Percentiles rank a stretch among this genome's conserved stretches.
These are phyloP conservation scores for Xylaria sp. DNA, from an alignment of 2,329 filamentous ascomycete genomes.

Conservation along the genomic window DNA sequence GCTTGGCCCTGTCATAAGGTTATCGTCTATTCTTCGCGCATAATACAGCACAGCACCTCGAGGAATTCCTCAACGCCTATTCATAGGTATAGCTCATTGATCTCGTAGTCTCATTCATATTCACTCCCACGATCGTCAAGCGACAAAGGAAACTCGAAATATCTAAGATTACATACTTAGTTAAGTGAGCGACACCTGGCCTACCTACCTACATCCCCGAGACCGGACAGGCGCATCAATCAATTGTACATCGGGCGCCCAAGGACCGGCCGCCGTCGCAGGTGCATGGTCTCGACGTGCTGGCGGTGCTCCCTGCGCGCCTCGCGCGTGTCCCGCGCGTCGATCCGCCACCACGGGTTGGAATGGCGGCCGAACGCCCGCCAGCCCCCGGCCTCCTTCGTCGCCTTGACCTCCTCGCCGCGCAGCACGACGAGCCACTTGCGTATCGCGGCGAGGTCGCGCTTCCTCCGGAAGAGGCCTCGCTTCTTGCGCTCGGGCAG, in stretches of 20 bases:
- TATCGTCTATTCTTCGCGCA: too few species aligned
- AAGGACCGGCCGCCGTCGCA: too few species aligned
- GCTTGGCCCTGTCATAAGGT: too few species aligned
- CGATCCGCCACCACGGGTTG: conserved; percentile 32
- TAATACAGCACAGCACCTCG: too few species aligned
- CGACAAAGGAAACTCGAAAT: conserved; percentile 1
- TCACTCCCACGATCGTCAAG: neutral
- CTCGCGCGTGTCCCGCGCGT: conserved; percentile 22
- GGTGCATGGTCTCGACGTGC: conserved; percentile 18
- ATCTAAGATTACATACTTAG: neutral
- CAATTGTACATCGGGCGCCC: too few species aligned
- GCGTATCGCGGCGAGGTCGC: conserved; percentile 4
- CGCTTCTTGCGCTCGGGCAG: conserved; percentile 29
- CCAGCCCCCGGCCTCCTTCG: conserved; percentile 28
- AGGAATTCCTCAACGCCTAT: neutral
- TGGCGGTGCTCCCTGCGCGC: conserved; percentile 18
- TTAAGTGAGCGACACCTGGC: neutral
- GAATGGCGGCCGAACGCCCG: conserved; percentile 19
- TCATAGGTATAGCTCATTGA: neutral
- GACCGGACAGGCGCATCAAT: too few species aligned
- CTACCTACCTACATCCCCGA: too few species aligned
- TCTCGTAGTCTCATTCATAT: conserved; percentile 4
- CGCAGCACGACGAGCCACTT: conserved; percentile 27
- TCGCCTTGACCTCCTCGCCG: conserved; percentile 29
- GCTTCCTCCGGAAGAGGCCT: conserved; percentile 24